phyloP scores from a whole-genome alignment of 2,329 filamentous ascomycete species.

The Colletotrichum spinosum region DNA sequence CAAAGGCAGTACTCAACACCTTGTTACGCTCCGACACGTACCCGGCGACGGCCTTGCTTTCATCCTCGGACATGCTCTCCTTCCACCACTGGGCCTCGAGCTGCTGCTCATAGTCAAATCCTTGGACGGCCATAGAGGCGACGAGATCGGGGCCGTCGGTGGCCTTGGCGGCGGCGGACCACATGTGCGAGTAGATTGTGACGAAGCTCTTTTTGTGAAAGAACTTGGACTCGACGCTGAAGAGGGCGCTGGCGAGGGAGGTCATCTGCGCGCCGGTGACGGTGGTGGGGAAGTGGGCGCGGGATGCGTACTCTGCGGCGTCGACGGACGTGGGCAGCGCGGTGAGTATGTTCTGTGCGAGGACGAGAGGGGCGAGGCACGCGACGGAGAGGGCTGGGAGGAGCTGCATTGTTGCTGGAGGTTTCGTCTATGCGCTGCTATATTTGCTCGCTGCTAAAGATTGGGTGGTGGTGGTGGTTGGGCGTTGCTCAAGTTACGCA shows the following conservation, averaged over 20 bases:
- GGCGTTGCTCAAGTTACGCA: background rate
- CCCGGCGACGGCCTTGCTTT: slow-evolving; percentile 12
- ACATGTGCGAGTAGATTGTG: slow-evolving; percentile 36
- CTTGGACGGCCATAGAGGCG: slow-evolving; percentile 24
- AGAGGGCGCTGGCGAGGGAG: slow-evolving; percentile 30
- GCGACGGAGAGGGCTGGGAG: slow-evolving; percentile 3
- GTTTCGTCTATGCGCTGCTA: too few species aligned
- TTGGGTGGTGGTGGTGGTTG: background rate
- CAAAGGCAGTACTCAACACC: background rate
- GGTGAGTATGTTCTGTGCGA: background rate
- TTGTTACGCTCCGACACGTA: slow-evolving; percentile 18
- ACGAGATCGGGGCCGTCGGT: slow-evolving; percentile 34
- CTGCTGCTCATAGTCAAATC: background rate
- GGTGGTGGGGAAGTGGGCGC: background rate
- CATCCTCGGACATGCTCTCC: slow-evolving; percentile 23
- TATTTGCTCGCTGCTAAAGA: too few species aligned
- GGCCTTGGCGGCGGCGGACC: slow-evolving; percentile 36
- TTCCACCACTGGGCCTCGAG: slow-evolving; percentile 14
- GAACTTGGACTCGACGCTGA: slow-evolving; percentile 32
- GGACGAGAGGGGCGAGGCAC: background rate
- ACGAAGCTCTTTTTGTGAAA: slow-evolving; percentile 20
- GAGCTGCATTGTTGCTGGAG: slow-evolving; percentile 8
- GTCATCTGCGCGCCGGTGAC: slow-evolving; percentile 19
- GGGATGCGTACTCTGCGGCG: slow-evolving; percentile 16
- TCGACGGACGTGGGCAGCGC: slow-evolving; percentile 21